These are phyloP conservation scores for Rhizophora apiculata DNA, from an alignment of 345 rosid species.

Conservation along the genomic window DNA sequence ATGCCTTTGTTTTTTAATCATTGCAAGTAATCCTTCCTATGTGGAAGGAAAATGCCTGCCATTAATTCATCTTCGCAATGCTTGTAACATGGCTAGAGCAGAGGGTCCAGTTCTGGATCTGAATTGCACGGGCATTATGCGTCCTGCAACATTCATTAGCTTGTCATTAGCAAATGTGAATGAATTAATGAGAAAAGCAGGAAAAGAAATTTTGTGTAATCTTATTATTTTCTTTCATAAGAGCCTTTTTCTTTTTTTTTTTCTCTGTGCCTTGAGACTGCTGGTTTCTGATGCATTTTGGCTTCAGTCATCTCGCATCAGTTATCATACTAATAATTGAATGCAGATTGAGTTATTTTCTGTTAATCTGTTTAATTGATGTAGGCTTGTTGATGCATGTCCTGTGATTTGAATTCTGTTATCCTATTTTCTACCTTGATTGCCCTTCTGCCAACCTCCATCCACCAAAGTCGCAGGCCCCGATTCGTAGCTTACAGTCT, in stretches of 20 bases:
- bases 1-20: neutral
- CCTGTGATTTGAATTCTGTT: too few species aligned
- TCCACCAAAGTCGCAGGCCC: too few species aligned
- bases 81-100: conserved; percentile 25
- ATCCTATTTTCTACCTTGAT: too few species aligned
- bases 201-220: conserved; percentile 24
- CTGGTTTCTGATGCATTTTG: too few species aligned
- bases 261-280: neutral
- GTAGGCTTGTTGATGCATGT: too few species aligned
- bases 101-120: conserved; percentile 10
- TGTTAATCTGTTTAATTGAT: too few species aligned
- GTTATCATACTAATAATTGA: too few species aligned
- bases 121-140: conserved; percentile 16
- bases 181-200: conserved; percentile 10
- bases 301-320: too few species aligned
- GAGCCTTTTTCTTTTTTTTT: neutral
- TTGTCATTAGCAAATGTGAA: conserved; percentile 10
- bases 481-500: too few species aligned
- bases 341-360: too few species aligned
- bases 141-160: conserved; percentile 17
- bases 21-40: conserved; percentile 3
- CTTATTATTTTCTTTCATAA: neutral
- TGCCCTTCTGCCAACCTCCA: too few species aligned
- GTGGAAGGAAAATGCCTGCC: conserved; percentile 14
- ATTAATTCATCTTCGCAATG: conserved; percentile 13